Evolutionary conservation across 768 basidiomycete genomes (phyloP), one percentile per base, ranked within the genome.

Genomic region (Termitomyces sp.): DNA sequence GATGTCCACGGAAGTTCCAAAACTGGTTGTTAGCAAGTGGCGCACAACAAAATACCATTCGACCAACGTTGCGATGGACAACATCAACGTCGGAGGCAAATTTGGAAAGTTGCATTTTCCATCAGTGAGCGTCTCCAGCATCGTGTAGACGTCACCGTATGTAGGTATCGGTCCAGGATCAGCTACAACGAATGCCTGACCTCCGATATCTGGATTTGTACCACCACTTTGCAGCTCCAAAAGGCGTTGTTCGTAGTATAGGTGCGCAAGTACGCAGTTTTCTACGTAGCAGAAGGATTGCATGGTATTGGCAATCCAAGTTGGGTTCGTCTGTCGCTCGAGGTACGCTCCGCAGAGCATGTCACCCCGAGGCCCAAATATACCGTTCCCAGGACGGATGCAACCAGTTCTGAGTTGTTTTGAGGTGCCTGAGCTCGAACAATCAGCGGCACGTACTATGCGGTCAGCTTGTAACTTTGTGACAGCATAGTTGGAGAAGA

Each of bases 401-500:
- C 81, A 85, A 0, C 89, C 88, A 7, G 88, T 91, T 48, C 86
- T 77, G 42, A 91, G 65, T 12, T 73, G 62, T 20, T 56, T 61
- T 7, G 51, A 51, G 13, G 16, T 35, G 9, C 68, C 67, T 2
- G 71, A 69, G 7, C 56, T 56, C 18, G 69, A 59, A 18, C 64
- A 66, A 59, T 77, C 76, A 5, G 71, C 63, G 16, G 54, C 68
- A 51, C 70, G 80, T 60, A 66, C 80, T 66, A 59, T 63, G 59
- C 50, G 58, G 64, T 91, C 89, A 1, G 81, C 88, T 25, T 72
- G 67, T 7, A 71, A 61, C 64, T 91, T 91, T 38, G 85, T 82
- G 22, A 72, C 79, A 0, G 89, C 87, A 53, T 91, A 91, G 64
- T 91, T 91, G 12, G 89, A 91, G 68, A 89, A 90, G 65, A 84